Base-by-base conservation (phyloP, 768 basidiomycete species). In the Pleurotus giganteus region DNA sequence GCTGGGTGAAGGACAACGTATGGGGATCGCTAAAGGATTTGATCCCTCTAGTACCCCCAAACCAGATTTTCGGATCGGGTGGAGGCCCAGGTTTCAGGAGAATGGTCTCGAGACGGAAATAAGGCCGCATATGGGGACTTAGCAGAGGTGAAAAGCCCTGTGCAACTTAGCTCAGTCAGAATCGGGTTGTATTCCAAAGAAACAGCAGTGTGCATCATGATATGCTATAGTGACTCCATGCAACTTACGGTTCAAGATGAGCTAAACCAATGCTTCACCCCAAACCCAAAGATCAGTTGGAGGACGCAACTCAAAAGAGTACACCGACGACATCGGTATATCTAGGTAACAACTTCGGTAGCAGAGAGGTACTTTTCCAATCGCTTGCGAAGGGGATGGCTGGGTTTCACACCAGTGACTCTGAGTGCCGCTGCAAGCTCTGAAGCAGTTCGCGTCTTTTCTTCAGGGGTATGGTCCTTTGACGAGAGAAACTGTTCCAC, bases 341-440 rank as follows among this genome's bases (percentile, higher is more conserved):
- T 23, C 24, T 47, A 37, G 24, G 17, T 34, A 12, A 15, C 12
- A n/a, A 15, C 45, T 41, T 59, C 45, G 52, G 58, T 36, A 53
- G 69, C 61, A 37, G 69, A 61, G 28, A 78, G 57, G 63, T 76
- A 84, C 66, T 82, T 89, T 54, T 85, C 84, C 55, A 90, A 61
- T 62, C 75, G 84, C 69, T 83, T 89, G 46, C 86, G 80, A 50
- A 90, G 71, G n/a, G 82, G 76, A 64, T 89, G 86, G 55, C 85
- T 83, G 29, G 74, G 66, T 24, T 79, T 82, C 36, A 90, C 71
- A 17, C 88, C 88, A 26, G 77, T 71, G 34, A 71, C 68, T 55
- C 75, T 72, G 60, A 90, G 67, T 24, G 75, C 70, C 8, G 68
- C 73, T 5, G 81, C 78, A 39, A 89, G 73, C 54, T 78, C 82